Base-by-base conservation (phyloP, 768 basidiomycete species). In the Mycena vulgaris region DNA sequence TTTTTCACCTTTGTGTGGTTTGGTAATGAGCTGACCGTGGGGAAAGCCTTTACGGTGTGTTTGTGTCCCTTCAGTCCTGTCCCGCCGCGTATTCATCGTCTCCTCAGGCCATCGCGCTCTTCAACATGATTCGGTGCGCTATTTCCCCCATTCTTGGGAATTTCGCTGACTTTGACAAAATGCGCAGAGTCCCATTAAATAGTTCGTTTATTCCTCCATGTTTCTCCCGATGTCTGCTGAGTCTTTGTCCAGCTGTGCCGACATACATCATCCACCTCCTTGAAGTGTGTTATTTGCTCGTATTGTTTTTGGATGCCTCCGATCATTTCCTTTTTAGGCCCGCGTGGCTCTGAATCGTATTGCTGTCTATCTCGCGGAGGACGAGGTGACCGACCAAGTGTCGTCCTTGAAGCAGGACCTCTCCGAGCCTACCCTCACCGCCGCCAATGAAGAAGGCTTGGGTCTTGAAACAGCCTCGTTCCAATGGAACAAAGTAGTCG, bases 11-110 rank as follows among this genome's bases (percentile, higher is more conserved):
- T 89, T 69, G 89, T 96, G 30, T 81, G 89, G 71, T 89, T 87
- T 72, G 93, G 93, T 1, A 88, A 95, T 55, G 82, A 94, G 76
- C 78, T 98, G 57, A 92, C 94, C 0, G 86, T 96, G 53, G 86
- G 93, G 10, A 86, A 89, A 17, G 96, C 97, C 0, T 97, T 97
- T 77, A 97, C 96, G 33, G 39, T 91, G 53, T 37, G 88, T 82
- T 11, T 10, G 13, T 17, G 10, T 40, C 2, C 19, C 47, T 61
- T 21, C 23, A 35, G 13, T 53, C 10, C 21, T 13, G 23, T n/a
- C 30, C 0, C 51, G 19, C 9, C 17, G n/a, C 11, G 23, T 65
- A 31, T 37, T 66, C 39, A 19, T 35, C 35, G 49, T 30, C 3
- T 3, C 47, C 57, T 27, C 58, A 92, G 88, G 86, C 95, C 0